phyloP scores from a whole-genome alignment of 805 yeast genomes.

The Saccharomycodes ludwigii region DNA sequence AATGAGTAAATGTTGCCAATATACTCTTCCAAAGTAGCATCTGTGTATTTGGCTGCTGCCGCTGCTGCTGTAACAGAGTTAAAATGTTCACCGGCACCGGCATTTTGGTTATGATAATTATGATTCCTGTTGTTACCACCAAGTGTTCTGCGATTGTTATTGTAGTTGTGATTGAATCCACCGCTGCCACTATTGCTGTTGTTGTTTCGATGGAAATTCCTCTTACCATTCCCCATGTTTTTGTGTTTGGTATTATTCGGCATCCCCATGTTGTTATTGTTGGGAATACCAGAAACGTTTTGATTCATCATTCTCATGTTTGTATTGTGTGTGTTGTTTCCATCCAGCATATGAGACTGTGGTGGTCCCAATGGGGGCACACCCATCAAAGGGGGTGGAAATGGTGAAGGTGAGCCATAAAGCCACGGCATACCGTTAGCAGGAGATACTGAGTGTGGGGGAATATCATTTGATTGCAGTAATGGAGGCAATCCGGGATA shows the following conservation, averaged over 20 bases:
- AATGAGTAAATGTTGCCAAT: slow-evolving; percentile 62
- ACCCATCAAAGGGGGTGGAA: too few species aligned
- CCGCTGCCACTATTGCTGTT: slow-evolving; percentile 7
- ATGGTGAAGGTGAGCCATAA: slow-evolving; percentile 1
- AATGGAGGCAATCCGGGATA: background rate
- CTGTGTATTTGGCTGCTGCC: slow-evolving; percentile 57
- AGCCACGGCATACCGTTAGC: background rate
- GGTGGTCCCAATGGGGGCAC: too few species aligned
- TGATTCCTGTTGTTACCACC: slow-evolving; percentile 9
- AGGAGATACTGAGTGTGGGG: too few species aligned
- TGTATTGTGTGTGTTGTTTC: too few species aligned
- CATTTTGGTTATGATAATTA: slow-evolving; percentile 9
- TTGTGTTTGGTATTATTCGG: background rate
- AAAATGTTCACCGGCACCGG: slow-evolving; percentile 1
- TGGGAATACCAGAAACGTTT: too few species aligned
- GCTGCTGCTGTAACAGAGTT: slow-evolving; percentile 32
- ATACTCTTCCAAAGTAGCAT: slow-evolving; percentile 58
- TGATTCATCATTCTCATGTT: too few species aligned
- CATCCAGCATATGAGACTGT: too few species aligned
- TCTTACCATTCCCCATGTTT: slow-evolving; percentile 1
- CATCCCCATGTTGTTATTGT: background rate
- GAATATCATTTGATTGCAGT: too few species aligned
- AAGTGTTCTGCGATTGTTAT: slow-evolving; percentile 8
- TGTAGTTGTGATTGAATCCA: slow-evolving; percentile 10
- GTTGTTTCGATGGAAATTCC: slow-evolving; percentile 3